Base-by-base conservation (phyloP, 2,329 filamentous ascomycete genomes). In the Zarea fungicola region DNA sequence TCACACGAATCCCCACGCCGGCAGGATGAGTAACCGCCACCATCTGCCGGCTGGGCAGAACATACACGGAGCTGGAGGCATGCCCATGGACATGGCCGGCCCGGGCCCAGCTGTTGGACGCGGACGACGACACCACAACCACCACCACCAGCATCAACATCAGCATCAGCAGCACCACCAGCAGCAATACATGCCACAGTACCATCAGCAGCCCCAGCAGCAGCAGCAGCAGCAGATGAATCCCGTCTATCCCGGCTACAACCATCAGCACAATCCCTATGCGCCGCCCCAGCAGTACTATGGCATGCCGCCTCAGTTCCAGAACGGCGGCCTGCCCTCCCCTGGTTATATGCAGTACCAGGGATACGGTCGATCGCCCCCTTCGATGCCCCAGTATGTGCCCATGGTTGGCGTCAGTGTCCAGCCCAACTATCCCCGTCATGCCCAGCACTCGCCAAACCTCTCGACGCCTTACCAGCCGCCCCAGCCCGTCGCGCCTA, bases 11-110 rank as follows among this genome's bases (percentile, higher is more conserved):
- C 66, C 78, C 78, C 76, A 80, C 71, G 78, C 79, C 81, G 82
- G 80, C 80, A 87, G 78, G 83, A 89, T 89, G 84, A 85, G 83
- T 74, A 75, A 75, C 71, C 78, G 75, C 78, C 82, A 85, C 84
- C 81, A 85, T 84, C 81, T 85, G 82, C 81, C 83, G 81, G 82
- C 82, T 80, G 84, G 84, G 77, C 81, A 83, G 71, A 75, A 75
- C 67, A 76, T 80, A 71, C 75, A 72, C 62, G 72, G 71, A 55
- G 60, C 58, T 52, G 62, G 59, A 52, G 62, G 60, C 54, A 62
- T 62, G 54, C 53, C 57, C 44, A 64, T 61, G 57, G 68, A 62
- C 58, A 68, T 66, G 62, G 41, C 23, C 18, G 48, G 34, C 16
- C 40, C 57, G 49, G 57, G 61, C 40, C 62, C 62, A 44, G 61